These are phyloP conservation scores for Kingdonia uniflora DNA, from an alignment of 164 flowering plant genomes.

Conservation along the genomic window DNA sequence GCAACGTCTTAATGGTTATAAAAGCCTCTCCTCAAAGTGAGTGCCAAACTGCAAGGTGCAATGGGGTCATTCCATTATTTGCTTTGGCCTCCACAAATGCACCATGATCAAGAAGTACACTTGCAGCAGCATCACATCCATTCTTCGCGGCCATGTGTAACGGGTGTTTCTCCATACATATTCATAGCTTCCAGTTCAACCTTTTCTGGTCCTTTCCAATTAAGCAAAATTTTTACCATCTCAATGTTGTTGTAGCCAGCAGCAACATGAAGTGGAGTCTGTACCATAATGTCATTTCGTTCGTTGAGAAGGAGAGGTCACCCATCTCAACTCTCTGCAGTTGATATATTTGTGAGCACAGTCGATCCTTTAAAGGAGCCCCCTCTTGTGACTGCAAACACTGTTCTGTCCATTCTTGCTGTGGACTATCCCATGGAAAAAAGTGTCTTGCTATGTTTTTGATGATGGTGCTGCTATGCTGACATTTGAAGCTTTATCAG, in stretches of 20 bases:
- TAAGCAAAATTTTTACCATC: slow-evolving; percentile 60
- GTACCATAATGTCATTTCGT: too few species aligned
- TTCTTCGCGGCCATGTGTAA: slow-evolving; percentile 98
- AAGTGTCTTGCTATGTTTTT: too few species aligned
- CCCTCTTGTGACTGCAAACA: too few species aligned
- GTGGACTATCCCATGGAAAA: too few species aligned
- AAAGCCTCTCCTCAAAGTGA: slow-evolving; percentile 60
- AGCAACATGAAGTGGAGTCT: slow-evolving; percentile 93
- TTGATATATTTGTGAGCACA: too few species aligned
- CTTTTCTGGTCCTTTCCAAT: slow-evolving; percentile 53
- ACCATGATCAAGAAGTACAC: slow-evolving; percentile 73
- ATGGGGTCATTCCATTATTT: slow-evolving; percentile 98
- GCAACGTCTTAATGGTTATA: slow-evolving; percentile 65
- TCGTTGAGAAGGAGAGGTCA: too few species aligned
- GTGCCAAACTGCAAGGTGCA: slow-evolving; percentile 96
- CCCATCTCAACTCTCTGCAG: too few species aligned
- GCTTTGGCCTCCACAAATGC: slow-evolving; percentile 86
- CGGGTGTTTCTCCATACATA: slow-evolving; percentile 98
- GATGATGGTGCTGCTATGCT: too few species aligned
- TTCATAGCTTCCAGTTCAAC: slow-evolving; percentile 88
- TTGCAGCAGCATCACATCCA: slow-evolving; percentile 74
- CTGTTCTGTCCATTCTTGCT: too few species aligned
- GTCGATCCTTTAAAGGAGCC: too few species aligned
- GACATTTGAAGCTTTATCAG: too few species aligned
- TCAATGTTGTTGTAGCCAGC: slow-evolving; percentile 69